Evolutionary conservation across 2,329 filamentous ascomycete genomes (phyloP).

Genomic region (Scortechinia acanthostroma): DNA sequence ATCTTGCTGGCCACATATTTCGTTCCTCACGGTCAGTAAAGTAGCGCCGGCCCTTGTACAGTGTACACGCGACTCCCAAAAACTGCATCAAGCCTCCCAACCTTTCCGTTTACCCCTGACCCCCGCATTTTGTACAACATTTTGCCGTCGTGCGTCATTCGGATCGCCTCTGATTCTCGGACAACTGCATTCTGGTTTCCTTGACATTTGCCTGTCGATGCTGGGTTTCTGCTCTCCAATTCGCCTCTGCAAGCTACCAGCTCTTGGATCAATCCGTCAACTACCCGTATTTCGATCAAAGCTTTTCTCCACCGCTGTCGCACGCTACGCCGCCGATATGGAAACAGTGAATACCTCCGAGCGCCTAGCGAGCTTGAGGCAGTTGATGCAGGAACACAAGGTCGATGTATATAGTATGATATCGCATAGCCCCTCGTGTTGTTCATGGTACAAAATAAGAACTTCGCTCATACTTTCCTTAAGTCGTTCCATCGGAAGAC

Average conservation of each 20-base stretch:
- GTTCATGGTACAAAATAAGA: conserved; percentile 6
- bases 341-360: conserved; percentile 72
- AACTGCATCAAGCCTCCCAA: too few relatives aligned
- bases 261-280: background rate
- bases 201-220: background rate
- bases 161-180: too few relatives aligned
- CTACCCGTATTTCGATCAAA: conserved; percentile 13
- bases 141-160: too few relatives aligned
- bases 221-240: background rate
- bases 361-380: conserved; percentile 69
- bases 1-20: too few relatives aligned
- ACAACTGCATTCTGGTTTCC: too few relatives aligned
- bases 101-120: too few relatives aligned
- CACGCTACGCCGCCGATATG: conserved; percentile 41
- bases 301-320: conserved; percentile 24
- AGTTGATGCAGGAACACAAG: conserved; percentile 79
- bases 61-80: too few relatives aligned
- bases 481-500: conserved; percentile 94
- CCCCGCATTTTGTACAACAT: too few relatives aligned
- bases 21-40: too few relatives aligned
- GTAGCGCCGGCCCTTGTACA: too few relatives aligned
- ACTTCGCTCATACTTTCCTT: conserved; percentile 7
- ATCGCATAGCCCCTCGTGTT: conserved; percentile 10
- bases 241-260: conserved; percentile 4
- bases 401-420: conserved; percentile 84